Evolutionary conservation across 1,139 yeast species (phyloP).

Genomic region (Scheffersomyces lignicola): DNA sequence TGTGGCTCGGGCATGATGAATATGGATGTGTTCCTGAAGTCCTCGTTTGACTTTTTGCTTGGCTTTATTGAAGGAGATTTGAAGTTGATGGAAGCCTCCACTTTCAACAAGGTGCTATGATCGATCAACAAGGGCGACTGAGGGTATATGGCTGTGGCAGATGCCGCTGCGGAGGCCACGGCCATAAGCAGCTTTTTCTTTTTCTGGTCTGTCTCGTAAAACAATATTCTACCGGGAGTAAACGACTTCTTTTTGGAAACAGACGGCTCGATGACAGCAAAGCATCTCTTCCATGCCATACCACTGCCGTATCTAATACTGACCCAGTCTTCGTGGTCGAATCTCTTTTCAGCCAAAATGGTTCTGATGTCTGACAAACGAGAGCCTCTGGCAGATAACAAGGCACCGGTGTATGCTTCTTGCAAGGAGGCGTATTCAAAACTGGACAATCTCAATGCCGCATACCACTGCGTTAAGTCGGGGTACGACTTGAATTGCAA

Average conservation of each 20-base stretch:
- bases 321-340: constrained; percentile 91
- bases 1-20: constrained; percentile 95
- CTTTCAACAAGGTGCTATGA: constrained; percentile 80
- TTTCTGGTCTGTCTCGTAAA: constrained; percentile 68
- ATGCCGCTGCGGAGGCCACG: constrained; percentile 63
- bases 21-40: constrained; percentile 74
- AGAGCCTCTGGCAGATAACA: constrained; percentile 85
- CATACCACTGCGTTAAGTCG: constrained; percentile 66
- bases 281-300: constrained; percentile 96
- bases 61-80: constrained; percentile 43
- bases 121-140: constrained; percentile 78
- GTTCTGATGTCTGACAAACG: constrained; percentile 83
- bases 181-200: constrained; percentile 81
- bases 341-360: constrained; percentile 79
- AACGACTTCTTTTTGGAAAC: constrained; percentile 47
- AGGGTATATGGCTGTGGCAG: constrained; percentile 93
- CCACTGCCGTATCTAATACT: constrained; percentile 94
- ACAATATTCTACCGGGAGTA: constrained; percentile 56
- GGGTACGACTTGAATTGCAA: constrained; percentile 68
- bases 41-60: constrained; percentile 46
- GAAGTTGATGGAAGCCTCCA: constrained; percentile 80
- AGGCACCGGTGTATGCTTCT: constrained; percentile 94
- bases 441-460: constrained; percentile 76
- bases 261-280: constrained; percentile 84
- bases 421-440: constrained; percentile 82